Evolutionary conservation across 192 early-diverging fungal genomes (phyloP), one percentile per base, ranked within the genome.

Genomic region (Kickxella alabastrina): DNA sequence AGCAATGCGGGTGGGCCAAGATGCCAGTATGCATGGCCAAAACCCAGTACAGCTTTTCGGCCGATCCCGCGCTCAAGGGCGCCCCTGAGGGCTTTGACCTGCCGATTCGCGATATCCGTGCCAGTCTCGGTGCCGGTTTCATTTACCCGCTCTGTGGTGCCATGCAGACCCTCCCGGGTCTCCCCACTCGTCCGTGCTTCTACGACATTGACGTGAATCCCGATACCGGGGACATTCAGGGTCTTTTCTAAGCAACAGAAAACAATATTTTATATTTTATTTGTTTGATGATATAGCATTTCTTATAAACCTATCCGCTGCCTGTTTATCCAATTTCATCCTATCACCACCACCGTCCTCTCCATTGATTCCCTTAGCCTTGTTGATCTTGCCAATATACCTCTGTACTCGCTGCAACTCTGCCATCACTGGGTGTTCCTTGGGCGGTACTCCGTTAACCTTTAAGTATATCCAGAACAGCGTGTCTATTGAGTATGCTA

Each of bases 21-120:
- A 70, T 97, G 59, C 94, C 94, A 6, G 90, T 99, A 27, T 99
- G 96, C 73, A 99, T 99, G 96, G 96, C 96, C 31, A 99, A 99
- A 80, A 99, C 96, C 5, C 96, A 99, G 63, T 80, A 92, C 55
- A 87, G 84, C 40, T 80, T 99, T 51, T 93, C 92, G 21, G 92
- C 93, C 36, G 88, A 97, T 54, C 91, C 96, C 1, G 86, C 82
- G 29, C 79, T 92, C 41, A 99, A 99, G 80, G 84, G 86, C 44
- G 94, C 89, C 1, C 96, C 96, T 7, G 88, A 87, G 27, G 88
- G 88, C 10, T 99, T 99, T 59, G 85, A 80, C 31, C 82, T 97
- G 35, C 94, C 93, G 10, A 84, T 99, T 43, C 88, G 96, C 34
- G 96, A 99, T 54, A 89, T 99, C 52, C 84, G 94, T 24, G 92